Evolutionary conservation across 2,329 filamentous ascomycete genomes (phyloP), one percentile per base, ranked within the genome.

Genomic region (Chaetomiaceae sp.): DNA sequence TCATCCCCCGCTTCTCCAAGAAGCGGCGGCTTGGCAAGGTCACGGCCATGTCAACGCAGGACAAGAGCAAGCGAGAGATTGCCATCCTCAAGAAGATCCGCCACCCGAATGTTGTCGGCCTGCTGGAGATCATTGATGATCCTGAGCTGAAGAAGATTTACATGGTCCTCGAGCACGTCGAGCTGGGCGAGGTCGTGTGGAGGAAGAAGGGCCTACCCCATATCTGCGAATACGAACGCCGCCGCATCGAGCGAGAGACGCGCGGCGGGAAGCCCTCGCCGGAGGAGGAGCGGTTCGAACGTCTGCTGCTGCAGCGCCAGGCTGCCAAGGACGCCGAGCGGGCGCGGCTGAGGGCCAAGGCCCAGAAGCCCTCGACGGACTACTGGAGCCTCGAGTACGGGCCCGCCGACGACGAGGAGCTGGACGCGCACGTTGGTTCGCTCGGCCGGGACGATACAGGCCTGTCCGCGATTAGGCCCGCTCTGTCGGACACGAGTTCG

Each of bases 71-170:
- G 70, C 85, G 86, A 63, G 93, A 98, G 69, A 95, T 98, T 53
- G 93, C 93, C 62, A 97, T 98, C 48, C 74, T 98, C 59, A 98
- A 98, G 67, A 98, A 98, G 71, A 95, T 95, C 44, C 84, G 91
- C 24, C 93, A 98, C 65, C 84, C 88, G n/a, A 96, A 98, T 61
- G 88, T 98, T 33, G 93, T 98, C 52, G 90, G 88, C 58, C 74
- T 98, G 32, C 78, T 97, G 53, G 93, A 98, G 68, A 90, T 98
- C 60, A 97, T 98, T 59, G 93, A 98, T 63, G 93, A 98, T 63
- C 91, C 91, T 2, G 88, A 89, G 59, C 81, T 89, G 48, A 93
- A 94, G 70, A 98, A 98, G 69, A 95, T 98, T 52, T 98, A 98
- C 69, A 91, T 98, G 69, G 88, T 97, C 17, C 76, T 98, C 35